Conservation (phyloP, 495 filamentous ascomycete species). For the Penicillium bovifimosum region DNA sequence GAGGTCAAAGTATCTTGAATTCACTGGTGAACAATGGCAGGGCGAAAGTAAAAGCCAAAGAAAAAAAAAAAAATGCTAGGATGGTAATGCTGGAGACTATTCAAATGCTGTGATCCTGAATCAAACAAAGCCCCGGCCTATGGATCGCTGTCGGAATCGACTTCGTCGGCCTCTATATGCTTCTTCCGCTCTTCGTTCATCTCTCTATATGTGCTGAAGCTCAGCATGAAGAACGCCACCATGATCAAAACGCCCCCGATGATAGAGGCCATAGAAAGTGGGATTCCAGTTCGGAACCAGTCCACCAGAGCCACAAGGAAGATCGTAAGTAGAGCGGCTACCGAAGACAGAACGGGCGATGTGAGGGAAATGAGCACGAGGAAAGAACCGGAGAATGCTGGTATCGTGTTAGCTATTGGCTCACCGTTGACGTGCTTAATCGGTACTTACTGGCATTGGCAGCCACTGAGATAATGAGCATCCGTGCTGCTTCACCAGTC, state of each 20-base stretch:
- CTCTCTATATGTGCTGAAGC: conserved; percentile 87
- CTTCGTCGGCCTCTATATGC: conserved; percentile 40
- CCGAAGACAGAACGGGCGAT: conserved; percentile 82
- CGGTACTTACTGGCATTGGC: conserved; percentile 68
- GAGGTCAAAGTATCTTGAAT: neutral
- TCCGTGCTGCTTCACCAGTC: conserved; percentile 65
- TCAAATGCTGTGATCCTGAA: neutral
- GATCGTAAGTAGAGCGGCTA: conserved; percentile 90
- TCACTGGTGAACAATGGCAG: too few species aligned
- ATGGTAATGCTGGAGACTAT: neutral
- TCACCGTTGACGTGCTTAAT: neutral
- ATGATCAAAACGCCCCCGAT: conserved; percentile 83
- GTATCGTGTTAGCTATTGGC: conserved; percentile 4
- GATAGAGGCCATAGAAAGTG: conserved; percentile 67
- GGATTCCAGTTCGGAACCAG: conserved; percentile 73
- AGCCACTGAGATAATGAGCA: conserved; percentile 72
- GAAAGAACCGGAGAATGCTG: conserved; percentile 86
- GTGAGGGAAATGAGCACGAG: conserved; percentile 88
- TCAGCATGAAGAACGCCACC: conserved; percentile 74
- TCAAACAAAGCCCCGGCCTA: conserved; percentile 19
- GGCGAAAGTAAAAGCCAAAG: neutral
- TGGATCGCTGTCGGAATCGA: conserved; percentile 40
- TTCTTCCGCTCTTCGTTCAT: conserved; percentile 76
- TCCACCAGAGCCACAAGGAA: conserved; percentile 92
- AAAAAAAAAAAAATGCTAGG: neutral